Base-by-base conservation (phyloP, 192 early-diverging fungal genomes). In the Coemansia sp. region DNA sequence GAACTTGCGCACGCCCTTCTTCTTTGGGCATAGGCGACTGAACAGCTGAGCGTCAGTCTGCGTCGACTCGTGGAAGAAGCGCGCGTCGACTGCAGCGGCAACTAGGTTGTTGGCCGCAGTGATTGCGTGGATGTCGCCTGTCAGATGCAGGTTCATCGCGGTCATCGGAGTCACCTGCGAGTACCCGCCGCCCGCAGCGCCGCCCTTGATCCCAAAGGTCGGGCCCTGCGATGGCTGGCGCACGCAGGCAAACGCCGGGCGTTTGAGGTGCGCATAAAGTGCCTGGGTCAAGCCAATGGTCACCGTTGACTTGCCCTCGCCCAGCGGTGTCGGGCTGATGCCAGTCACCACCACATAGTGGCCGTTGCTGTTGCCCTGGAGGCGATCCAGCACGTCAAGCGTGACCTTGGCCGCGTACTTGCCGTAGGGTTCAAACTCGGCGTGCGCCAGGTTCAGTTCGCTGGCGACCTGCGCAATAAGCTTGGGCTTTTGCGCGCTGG, bases 161-260 rank as follows among this genome's bases (percentile, higher is more conserved):
- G 97, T 93, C 96, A 99, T 99, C 20, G 96, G 96, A 55, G 97
- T 95, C 45, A 99, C 92, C 69, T 97, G 95, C n/a, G 94, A 90
- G 75, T 97, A 97, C 15, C 96, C 95, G 26, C 96, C 94, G 53
- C 94, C 94, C 25, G 95, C 94, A 29, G 95, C 95, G 12, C 94
- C 94, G 46, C 96, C 96, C 70, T 99, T 99, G 79, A 99, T 97
- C 38, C 96, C 96, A 66, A 99, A 97, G 4, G 96, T 99, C 19
- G 96, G 96, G 27, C 96, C 96, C 67, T 97, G 94, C 34, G 94
- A 96, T n/a, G 96, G 96, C 71, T 99, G 96, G 23, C 96, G 85
- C 14, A 99, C 94, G 80, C 94, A 97, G 8, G 94, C 94, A 77
- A 97, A 94, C 0, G 89, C 87, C 23, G 84, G 80, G 62, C 88